These are phyloP conservation scores for Moesziomyces parantarcticus DNA, from an alignment of 1,284 basidiomycete genomes.

Conservation along the genomic window DNA sequence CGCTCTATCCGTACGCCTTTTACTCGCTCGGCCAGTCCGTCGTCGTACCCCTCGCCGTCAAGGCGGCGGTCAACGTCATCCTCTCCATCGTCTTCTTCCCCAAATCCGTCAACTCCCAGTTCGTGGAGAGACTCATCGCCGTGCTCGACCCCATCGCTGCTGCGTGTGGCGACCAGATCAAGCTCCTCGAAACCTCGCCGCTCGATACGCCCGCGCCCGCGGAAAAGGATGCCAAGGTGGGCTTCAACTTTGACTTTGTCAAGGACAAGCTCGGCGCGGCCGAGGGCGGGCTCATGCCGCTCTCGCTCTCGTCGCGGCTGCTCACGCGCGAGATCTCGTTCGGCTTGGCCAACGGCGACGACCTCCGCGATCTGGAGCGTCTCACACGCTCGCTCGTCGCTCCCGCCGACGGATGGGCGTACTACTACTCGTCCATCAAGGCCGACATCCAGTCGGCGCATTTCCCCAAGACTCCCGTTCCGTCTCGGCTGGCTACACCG, in stretches of 20 bases:
- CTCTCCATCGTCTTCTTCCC: constrained; percentile 76
- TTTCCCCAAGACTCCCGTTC: constrained; percentile 51
- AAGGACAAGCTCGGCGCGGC: constrained; percentile 69
- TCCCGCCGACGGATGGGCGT: constrained; percentile 75
- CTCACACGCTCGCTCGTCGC: constrained; percentile 63
- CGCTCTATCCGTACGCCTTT: constrained; percentile 76
- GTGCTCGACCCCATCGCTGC: constrained; percentile 73
- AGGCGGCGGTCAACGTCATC: constrained; percentile 74
- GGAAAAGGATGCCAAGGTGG: constrained; percentile 64
- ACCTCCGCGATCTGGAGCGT: constrained; percentile 74
- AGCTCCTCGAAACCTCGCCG: constrained; percentile 71
- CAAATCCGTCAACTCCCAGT: constrained; percentile 75
- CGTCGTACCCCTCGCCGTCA: constrained; percentile 75
- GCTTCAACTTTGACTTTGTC: constrained; percentile 66
- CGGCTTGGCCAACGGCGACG: constrained; percentile 74
- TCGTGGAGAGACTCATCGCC: constrained; percentile 72
- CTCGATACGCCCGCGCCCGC: constrained; percentile 65
- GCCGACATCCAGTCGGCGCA: constrained; percentile 45
- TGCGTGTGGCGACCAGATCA: constrained; percentile 72
- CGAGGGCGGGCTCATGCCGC: constrained; percentile 73
- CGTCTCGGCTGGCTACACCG: constrained; percentile 35
- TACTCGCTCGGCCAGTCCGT: constrained; percentile 75
- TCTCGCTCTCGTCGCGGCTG: constrained; percentile 73
- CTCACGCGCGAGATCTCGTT: constrained; percentile 77
- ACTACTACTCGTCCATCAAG: constrained; percentile 70